Evolutionary conservation across 768 basidiomycete species (phyloP).

Genomic region (Agrocybe chaxingu): DNA sequence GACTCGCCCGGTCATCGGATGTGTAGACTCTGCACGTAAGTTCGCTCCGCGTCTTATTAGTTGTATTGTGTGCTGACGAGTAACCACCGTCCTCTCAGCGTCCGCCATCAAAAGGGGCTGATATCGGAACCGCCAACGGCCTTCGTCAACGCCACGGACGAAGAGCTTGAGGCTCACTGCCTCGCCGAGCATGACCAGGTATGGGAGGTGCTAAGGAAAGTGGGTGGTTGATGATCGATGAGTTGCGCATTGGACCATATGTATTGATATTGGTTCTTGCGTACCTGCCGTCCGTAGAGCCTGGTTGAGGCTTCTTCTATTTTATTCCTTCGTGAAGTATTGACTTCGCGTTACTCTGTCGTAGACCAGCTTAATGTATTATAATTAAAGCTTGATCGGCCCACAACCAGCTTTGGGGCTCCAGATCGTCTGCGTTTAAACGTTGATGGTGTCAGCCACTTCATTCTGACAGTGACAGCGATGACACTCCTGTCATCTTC

Average conservation of each 20-base stretch:
- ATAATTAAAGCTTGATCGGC: too few species aligned
- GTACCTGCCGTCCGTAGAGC: not conserved
- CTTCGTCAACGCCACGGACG: conserved; percentile 34
- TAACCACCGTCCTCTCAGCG: conserved; percentile 19
- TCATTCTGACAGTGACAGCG: not conserved
- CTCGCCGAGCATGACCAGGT: conserved; percentile 42
- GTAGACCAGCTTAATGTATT: too few species aligned
- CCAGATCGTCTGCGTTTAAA: too few species aligned
- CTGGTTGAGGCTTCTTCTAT: not conserved
- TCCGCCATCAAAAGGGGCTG: conserved; percentile 29
- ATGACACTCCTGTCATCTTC: not conserved
- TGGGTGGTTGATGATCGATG: not conserved
- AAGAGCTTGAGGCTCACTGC: conserved; percentile 48
- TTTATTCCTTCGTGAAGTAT: too few species aligned
- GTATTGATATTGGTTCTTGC: not conserved
- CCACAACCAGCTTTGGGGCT: too few species aligned
- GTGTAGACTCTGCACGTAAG: conserved; percentile 56
- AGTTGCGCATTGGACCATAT: not conserved
- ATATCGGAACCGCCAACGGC: conserved; percentile 27
- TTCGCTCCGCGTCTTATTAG: conserved; percentile 6
- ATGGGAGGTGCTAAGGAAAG: conserved; percentile 42
- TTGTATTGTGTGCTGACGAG: not conserved
- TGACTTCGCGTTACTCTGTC: too few species aligned
- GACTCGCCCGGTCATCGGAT: conserved; percentile 21
- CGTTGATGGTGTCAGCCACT: not conserved